A percentile compares a stretch with the other conserved stretches of the same genome.
Conservation (phyloP, 306 rosid genomes). For the Psophocarpus tetragonolobus region DNA sequence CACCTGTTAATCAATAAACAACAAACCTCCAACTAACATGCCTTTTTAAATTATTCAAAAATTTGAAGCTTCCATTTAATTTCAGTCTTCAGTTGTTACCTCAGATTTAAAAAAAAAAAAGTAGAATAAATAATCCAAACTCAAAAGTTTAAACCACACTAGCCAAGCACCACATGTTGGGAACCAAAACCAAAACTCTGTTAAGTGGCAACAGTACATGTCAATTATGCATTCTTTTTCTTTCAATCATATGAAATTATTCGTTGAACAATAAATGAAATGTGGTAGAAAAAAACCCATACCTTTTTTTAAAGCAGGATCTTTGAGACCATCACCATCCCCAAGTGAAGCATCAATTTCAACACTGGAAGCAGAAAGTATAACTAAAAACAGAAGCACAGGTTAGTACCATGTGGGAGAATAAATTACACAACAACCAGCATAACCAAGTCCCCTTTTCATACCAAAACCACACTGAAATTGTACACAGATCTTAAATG, state of each 20-base stretch:
- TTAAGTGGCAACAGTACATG: too few relatives aligned
- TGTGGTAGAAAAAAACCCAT: not conserved
- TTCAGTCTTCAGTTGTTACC: not conserved
- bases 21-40: not conserved
- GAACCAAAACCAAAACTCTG: too few relatives aligned
- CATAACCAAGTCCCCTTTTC: too few relatives aligned
- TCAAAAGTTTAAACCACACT: not conserved
- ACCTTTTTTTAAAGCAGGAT: constrained; percentile 98
- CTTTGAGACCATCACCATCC: constrained; percentile 65
- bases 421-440: too few relatives aligned
- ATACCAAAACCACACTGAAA: too few relatives aligned
- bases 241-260: too few relatives aligned
- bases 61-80: not conserved
- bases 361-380: constrained; percentile 47
- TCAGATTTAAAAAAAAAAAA: not conserved
- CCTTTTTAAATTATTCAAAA: not conserved
- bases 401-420: too few relatives aligned
- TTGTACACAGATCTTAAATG: too few relatives aligned
- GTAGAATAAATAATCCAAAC: not conserved
- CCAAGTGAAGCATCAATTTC: constrained; percentile 79
- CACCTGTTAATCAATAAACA: not conserved
- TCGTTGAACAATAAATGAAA: not conserved
- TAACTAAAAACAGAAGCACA: too few relatives aligned
- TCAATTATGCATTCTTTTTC: too few relatives aligned
- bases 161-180: too few relatives aligned